These are phyloP conservation scores for Aspergillus egyptiacus DNA, from an alignment of 495 filamentous ascomycete species.

Conservation along the genomic window DNA sequence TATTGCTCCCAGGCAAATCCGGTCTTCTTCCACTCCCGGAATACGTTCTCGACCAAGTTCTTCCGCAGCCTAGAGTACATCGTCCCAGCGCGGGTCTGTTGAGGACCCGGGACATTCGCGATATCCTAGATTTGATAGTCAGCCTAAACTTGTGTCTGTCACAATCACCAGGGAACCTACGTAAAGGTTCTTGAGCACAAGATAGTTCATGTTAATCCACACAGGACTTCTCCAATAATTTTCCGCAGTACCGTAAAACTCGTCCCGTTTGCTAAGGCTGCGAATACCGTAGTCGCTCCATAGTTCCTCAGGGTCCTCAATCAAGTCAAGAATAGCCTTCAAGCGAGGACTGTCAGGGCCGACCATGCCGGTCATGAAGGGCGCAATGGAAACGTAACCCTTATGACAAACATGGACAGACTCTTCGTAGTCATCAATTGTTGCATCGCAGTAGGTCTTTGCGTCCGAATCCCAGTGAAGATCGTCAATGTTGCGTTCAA, in stretches of 20 bases:
- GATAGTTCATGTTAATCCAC: constrained; percentile 97
- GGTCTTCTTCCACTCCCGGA: constrained; percentile 77
- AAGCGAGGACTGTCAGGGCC: constrained; percentile 65
- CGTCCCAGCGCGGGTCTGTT: constrained; percentile 60
- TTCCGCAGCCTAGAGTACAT: constrained; percentile 72
- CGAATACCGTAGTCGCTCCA: constrained; percentile 83
- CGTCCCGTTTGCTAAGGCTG: constrained; percentile 77
- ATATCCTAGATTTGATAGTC: constrained; percentile 29
- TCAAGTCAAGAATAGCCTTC: constrained; percentile 65
- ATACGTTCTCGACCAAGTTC: constrained; percentile 88
- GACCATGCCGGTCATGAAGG: constrained; percentile 79
- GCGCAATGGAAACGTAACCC: constrained; percentile 91
- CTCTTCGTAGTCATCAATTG: constrained; percentile 93
- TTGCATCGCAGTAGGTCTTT: constrained; percentile 88
- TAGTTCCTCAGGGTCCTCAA: constrained; percentile 75
- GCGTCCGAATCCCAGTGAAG: constrained; percentile 81
- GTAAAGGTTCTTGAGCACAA: constrained; percentile 73
- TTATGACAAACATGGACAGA: constrained; percentile 87
- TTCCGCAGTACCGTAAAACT: constrained; percentile 81
- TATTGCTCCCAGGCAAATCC: constrained; percentile 99
- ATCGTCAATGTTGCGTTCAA: constrained; percentile 84
- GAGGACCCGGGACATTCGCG: constrained; percentile 53
- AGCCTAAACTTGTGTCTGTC: constrained; percentile 11
- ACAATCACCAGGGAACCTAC: constrained; percentile 47
- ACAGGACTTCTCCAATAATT: constrained; percentile 97